These are phyloP conservation scores for Aspergillus neotritici DNA, from an alignment of 2,329 filamentous ascomycete species.

Conservation along the genomic window DNA sequence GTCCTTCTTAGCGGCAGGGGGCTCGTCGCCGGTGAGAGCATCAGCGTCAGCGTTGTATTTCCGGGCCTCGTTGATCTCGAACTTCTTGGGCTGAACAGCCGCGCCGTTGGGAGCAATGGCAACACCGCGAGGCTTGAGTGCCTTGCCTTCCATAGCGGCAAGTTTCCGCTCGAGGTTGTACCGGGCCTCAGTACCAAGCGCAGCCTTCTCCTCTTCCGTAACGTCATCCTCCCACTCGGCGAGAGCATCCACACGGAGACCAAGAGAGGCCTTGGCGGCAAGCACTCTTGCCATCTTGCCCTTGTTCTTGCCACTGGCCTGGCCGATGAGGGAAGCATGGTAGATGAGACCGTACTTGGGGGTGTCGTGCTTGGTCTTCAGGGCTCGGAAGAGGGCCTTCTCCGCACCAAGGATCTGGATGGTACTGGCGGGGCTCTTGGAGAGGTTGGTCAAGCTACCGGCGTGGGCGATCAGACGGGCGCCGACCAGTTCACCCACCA, in stretches of 20 bases:
- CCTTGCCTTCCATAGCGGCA: conserved; percentile 75
- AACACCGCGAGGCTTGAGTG: conserved; percentile 69
- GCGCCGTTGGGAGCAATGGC: conserved; percentile 70
- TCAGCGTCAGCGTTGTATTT: conserved; percentile 96
- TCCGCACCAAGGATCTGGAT: conserved; percentile 98
- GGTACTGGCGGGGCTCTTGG: conserved; percentile 90
- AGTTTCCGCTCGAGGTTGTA: conserved; percentile 47
- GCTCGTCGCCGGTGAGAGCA: conserved; percentile 66
- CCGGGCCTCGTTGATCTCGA: conserved; percentile 78
- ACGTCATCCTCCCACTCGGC: conserved; percentile 70
- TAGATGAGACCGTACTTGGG: conserved; percentile 97
- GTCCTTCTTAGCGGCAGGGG: conserved; percentile 41
- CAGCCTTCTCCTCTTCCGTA: conserved; percentile 83
- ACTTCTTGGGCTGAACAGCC: conserved; percentile 60
- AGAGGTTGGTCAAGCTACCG: conserved; percentile 87
- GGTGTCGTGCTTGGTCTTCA: conserved; percentile 99
- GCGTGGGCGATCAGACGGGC: conserved; percentile 92
- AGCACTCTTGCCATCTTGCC: conserved; percentile 98
- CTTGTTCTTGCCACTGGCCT: conserved; percentile 97
- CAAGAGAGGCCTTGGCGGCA: conserved; percentile 85
- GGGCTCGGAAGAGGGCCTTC: conserved; percentile 94
- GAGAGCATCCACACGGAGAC: conserved; percentile 86
- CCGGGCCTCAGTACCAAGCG: conserved; percentile 62
- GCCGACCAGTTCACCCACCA: conserved; percentile 89
- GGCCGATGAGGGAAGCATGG: conserved; percentile 87